These are phyloP conservation scores for Monosporozyma servazzii DNA, from an alignment of 805 yeast species.

Conservation along the genomic window DNA sequence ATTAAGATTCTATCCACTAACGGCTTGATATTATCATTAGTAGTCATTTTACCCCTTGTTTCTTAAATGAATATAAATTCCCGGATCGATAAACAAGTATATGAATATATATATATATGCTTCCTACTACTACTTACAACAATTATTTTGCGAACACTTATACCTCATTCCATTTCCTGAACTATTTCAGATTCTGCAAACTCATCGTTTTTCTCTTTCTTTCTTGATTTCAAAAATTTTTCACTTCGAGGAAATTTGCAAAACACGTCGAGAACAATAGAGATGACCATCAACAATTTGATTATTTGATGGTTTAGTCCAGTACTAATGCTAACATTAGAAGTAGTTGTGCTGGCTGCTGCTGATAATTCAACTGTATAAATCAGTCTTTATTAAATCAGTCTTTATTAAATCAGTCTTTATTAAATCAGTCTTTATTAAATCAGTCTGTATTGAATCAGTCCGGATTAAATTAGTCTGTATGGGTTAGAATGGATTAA, in stretches of 20 bases:
- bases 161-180: not conserved
- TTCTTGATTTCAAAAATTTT: not conserved
- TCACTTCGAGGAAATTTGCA: not conserved
- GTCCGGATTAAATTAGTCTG: too few relatives aligned
- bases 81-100: not conserved
- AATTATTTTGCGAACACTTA: not conserved
- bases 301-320: too few relatives aligned
- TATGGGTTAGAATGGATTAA: too few relatives aligned
- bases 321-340: too few relatives aligned
- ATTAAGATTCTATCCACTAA: constrained; percentile 52
- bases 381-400: not conserved
- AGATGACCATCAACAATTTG: not conserved
- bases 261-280: not conserved
- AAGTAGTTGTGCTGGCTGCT: too few relatives aligned
- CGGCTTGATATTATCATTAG: constrained; percentile 34
- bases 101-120: not conserved
- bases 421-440: too few relatives aligned
- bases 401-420: too few relatives aligned
- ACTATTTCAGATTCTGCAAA: not conserved
- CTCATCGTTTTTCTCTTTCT: not conserved
- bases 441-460: too few relatives aligned
- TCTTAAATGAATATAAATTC: not conserved
- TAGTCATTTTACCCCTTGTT: constrained; percentile 14
- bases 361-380: too few relatives aligned
- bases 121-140: not conserved